phyloP scores from a whole-genome alignment of 352 stramenopile genomes.

The Pythium monospermum region DNA sequence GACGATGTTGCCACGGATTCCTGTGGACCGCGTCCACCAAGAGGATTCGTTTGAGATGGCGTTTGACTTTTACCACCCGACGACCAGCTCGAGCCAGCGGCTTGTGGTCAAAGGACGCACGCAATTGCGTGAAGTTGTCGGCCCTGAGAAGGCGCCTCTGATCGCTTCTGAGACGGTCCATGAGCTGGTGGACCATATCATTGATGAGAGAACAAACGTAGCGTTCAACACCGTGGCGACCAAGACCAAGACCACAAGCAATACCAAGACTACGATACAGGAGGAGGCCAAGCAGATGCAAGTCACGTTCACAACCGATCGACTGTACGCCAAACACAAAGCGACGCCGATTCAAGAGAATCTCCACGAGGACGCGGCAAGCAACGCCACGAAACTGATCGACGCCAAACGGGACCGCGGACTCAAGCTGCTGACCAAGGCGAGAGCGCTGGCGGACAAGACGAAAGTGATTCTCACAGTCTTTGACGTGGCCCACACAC shows the following conservation, averaged over 20 bases:
- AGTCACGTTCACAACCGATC: conserved; percentile 48
- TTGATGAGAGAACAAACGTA: conserved; percentile 36
- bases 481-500: conserved; percentile 39
- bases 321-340: conserved; percentile 67
- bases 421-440: conserved; percentile 52
- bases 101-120: conserved; percentile 31
- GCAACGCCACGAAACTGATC: conserved; percentile 58
- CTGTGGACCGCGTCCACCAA: conserved; percentile 42
- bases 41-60: conserved; percentile 49
- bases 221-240: conserved; percentile 18
- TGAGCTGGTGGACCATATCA: conserved; percentile 49
- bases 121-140: conserved; percentile 60
- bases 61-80: conserved; percentile 57
- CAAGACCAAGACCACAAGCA: background rate
- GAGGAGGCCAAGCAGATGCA: conserved; percentile 13
- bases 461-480: conserved; percentile 54
- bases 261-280: too few relatives aligned
- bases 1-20: conserved; percentile 23
- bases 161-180: conserved; percentile 35
- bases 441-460: conserved; percentile 25
- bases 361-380: conserved; percentile 23
- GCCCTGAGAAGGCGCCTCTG: conserved; percentile 37
- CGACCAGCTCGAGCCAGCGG: conserved; percentile 25
- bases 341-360: conserved; percentile 40
- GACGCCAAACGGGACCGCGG: conserved; percentile 41